phyloP scores from a whole-genome alignment of 2,329 filamentous ascomycete genomes.

The Clarireedia homoeocarpa region DNA sequence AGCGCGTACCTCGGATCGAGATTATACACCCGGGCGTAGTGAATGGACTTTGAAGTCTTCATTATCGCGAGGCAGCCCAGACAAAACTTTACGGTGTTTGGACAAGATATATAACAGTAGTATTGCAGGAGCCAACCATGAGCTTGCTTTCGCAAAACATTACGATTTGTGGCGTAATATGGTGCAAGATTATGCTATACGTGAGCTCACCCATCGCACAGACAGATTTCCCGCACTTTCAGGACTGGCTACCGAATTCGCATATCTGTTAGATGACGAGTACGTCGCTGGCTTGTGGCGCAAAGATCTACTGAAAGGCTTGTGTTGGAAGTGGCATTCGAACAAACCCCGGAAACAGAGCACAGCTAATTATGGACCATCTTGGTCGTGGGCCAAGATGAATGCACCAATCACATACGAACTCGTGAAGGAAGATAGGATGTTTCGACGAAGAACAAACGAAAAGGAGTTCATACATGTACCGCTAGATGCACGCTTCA shows the following conservation, averaged over 20 bases:
- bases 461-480: not conserved
- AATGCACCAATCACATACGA: slow-evolving; percentile 3
- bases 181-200: slow-evolving; percentile 9
- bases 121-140: not conserved
- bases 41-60: not conserved
- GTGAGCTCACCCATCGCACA: slow-evolving; percentile 5
- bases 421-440: not conserved
- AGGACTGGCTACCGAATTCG: slow-evolving; percentile 8
- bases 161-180: slow-evolving; percentile 7
- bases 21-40: not conserved
- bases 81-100: slow-evolving; percentile 2
- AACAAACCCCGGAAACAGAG: not conserved
- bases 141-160: not conserved
- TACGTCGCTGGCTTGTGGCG: slow-evolving; percentile 11
- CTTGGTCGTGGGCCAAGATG: slow-evolving; percentile 9
- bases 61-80: not conserved
- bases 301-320: slow-evolving; percentile 5
- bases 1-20: not conserved
- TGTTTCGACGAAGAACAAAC: not conserved
- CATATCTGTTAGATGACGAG: slow-evolving; percentile 2
- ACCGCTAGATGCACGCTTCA: not conserved
- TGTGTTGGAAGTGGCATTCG: slow-evolving; percentile 8
- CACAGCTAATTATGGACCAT: not conserved
- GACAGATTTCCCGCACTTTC: slow-evolving; percentile 10
- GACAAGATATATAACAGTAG: slow-evolving; percentile 1